Percentiles rank a stretch among this genome's conserved stretches.
These are phyloP conservation scores for Prillingera fragicola DNA, from an alignment of 1,284 basidiomycete species.

Conservation along the genomic window DNA sequence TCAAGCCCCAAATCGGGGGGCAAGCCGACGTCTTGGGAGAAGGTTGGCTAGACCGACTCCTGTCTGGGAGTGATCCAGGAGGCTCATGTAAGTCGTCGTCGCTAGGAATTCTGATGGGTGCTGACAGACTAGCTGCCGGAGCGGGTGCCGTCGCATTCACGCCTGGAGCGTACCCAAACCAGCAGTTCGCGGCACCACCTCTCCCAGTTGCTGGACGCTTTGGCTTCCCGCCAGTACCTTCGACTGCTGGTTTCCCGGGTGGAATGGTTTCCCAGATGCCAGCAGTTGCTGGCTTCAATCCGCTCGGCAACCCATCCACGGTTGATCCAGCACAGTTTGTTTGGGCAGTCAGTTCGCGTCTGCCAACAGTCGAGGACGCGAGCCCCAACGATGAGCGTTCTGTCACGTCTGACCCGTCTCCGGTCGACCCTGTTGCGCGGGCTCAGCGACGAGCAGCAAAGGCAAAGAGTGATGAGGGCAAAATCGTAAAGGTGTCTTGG, in stretches of 20 bases:
- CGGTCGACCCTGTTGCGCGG: background rate
- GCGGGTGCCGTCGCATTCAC: too few species aligned
- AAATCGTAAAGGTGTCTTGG: slow-evolving; percentile 36
- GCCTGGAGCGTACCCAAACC: too few species aligned
- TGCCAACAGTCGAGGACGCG: slow-evolving; percentile 28
- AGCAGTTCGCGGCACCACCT: too few species aligned
- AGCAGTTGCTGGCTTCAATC: too few species aligned
- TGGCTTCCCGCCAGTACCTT: too few species aligned
- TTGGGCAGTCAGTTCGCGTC: slow-evolving; percentile 24
- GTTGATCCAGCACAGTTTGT: slow-evolving; percentile 29
- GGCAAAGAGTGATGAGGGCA: slow-evolving; percentile 9
- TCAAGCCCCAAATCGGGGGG: background rate
- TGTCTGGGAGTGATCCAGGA: too few species aligned
- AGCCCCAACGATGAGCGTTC: slow-evolving; percentile 18
- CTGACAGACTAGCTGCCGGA: too few species aligned
- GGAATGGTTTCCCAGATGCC: too few species aligned
- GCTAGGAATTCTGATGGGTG: too few species aligned
- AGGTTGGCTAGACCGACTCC: slow-evolving; percentile 12
- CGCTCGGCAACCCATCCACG: too few species aligned
- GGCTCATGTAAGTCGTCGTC: background rate
- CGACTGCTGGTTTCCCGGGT: too few species aligned
- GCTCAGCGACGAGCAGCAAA: background rate
- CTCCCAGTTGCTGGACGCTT: too few species aligned
- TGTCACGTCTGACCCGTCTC: slow-evolving; percentile 6
- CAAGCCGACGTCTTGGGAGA: slow-evolving; percentile 1